phyloP scores from a whole-genome alignment of 192 early-diverging fungal species.

The Coemansia sp. region DNA sequence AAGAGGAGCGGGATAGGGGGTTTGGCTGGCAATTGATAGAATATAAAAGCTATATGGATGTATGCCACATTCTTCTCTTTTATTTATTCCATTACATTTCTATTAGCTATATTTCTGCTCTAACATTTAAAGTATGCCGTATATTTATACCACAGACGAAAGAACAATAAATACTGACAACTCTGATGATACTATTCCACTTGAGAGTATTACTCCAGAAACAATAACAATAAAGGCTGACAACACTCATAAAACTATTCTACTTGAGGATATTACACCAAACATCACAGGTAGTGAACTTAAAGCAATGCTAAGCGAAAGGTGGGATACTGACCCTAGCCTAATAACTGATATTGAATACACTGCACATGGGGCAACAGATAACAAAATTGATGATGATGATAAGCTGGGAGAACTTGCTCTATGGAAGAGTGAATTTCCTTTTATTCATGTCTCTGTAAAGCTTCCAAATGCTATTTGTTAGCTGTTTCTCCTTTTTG shows the following conservation, averaged over 20 bases:
- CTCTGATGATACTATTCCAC: no score
- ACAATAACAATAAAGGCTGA: background rate
- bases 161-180: no score
- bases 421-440: background rate
- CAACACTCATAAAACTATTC: background rate
- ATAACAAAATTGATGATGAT: background rate
- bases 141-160: background rate
- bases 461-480: background rate
- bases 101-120: no score
- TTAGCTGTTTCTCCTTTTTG: background rate
- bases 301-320: background rate
- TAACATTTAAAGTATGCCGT: no score
- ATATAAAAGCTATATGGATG: no score
- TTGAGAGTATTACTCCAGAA: no score
- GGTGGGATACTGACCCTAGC: background rate
- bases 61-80: no score
- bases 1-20: no score
- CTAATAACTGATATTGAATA: background rate
- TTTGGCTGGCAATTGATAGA: no score
- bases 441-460: background rate
- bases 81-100: no score
- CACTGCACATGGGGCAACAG: background rate
- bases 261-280: background rate
- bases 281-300: background rate
- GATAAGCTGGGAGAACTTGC: background rate